These are phyloP conservation scores for Coemansia asiatica DNA, from an alignment of 192 early-diverging fungal genomes.

Conservation along the genomic window DNA sequence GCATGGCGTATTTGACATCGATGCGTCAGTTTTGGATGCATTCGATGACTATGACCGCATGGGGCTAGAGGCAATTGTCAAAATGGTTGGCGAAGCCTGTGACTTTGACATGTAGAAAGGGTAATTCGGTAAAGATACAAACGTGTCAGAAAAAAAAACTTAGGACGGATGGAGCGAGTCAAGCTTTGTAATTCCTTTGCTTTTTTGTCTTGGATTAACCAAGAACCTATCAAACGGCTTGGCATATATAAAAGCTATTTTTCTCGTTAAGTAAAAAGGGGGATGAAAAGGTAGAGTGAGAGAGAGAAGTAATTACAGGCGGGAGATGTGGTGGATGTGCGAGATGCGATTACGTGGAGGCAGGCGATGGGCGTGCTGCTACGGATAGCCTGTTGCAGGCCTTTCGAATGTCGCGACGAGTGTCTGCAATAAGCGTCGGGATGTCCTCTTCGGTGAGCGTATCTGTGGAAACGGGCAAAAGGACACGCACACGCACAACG, in stretches of 20 bases:
- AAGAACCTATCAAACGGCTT: too few relatives aligned
- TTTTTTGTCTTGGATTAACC: too few relatives aligned
- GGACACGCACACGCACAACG: conserved; percentile 47
- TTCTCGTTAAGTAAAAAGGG: background rate
- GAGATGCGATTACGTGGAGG: background rate
- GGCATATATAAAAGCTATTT: background rate
- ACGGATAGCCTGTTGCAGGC: conserved; percentile 31
- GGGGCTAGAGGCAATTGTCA: conserved; percentile 66
- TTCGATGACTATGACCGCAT: conserved; percentile 69
- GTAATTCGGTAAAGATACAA: too few relatives aligned
- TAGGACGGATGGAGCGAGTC: too few relatives aligned
- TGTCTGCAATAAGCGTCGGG: conserved; percentile 39
- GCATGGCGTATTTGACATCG: conserved; percentile 72
- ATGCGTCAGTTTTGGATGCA: conserved; percentile 62
- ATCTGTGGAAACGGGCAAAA: conserved; percentile 50
- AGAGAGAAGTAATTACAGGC: background rate
- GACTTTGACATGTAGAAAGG: conserved; percentile 26
- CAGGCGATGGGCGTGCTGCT: background rate
- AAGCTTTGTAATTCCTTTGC: too few relatives aligned
- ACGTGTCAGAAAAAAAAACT: too few relatives aligned
- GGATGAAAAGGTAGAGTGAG: background rate
- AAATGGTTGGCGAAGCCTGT: conserved; percentile 58
- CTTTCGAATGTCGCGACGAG: conserved; percentile 46
- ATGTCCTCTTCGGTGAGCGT: conserved; percentile 49
- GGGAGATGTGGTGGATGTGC: background rate